Base-by-base conservation (phyloP, 2,329 filamentous ascomycete genomes). In the Pseudogymnoascus destructans region DNA sequence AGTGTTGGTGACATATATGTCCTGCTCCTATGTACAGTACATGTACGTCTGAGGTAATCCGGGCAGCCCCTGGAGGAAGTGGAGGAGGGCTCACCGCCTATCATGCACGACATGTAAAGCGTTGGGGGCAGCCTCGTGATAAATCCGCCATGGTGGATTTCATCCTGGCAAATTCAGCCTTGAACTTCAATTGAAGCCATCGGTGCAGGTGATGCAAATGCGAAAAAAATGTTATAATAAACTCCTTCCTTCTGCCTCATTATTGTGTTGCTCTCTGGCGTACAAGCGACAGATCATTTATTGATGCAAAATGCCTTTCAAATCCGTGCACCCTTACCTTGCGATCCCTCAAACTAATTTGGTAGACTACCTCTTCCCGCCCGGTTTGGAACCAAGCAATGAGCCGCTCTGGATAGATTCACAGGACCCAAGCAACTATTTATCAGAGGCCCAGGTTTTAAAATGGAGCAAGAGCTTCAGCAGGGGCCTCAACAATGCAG, bases 361-460 rank as follows among this genome's bases (percentile, higher is more conserved):
- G 13, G 35, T 66, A 15, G 61, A 60, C 5, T 66, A 66, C 46
- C 57, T 66, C 4, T 66, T 66, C 55, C 68, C 73, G 69, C 62
- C 78, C 76, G 65, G 65, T 59, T 67, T 57, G 58, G 64, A 13
- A 66, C 70, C 17, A 73, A 75, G 30, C 68, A 76, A 57, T 9
- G 70, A 75, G 35, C 76, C 78, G 5, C 67, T 80, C 60, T 82
- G 78, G 78, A 72, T 78, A 57, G 76, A 82, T 65, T 73, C 76
- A 38, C 72, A 72, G 58, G 69, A 79, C 55, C 68, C 74, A 2
- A 62, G 63, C 7, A 69, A 71, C 19, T 72, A 68, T 55, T 68
- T 81, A 7, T 78, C 77, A 0, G 74, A 76, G 0, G 69, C 68
- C 30, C 71, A 79, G 63, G 66, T 75, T 21, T 64, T 81, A 27